Evolutionary conservation across 2,329 filamentous ascomycete species (phyloP), one percentile per base, ranked within the genome.

Genomic region (Hymenotorrendiella dingleyae): DNA sequence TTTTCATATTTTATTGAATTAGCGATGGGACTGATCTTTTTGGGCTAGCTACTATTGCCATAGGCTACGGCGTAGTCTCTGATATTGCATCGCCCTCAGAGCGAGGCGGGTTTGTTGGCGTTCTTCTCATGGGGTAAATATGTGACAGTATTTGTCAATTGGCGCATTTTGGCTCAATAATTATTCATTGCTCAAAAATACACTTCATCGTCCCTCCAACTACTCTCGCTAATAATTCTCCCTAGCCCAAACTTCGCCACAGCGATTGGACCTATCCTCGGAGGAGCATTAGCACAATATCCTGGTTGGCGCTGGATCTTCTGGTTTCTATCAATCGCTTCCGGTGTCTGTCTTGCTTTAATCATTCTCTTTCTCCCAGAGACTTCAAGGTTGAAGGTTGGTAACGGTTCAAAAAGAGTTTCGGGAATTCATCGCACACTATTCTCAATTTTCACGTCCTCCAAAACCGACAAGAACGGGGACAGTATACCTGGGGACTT

Each of bases 11-110:
- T 6, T 37, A 11, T 9, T 4, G 24, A 30, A 14, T 14, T 12
- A 74, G 71, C 47, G 72, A 71, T 2, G 80, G 76, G 10, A 11
- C 26, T 24, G 9, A 20, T n/a, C n/a, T n/a, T n/a, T n/a, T n/a
- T n/a, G n/a, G 22, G 22, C 29, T 19, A 36, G 37, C 32, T 16
- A 81, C 77, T 0, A 65, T 82, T 2, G 71, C 80, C 0, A 65
- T 86, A 6, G 67, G 66, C 0, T 67, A 66, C 20, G 82, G 74
- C 0, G 73, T 84, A 0, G 70, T 84, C 1, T 75, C 76, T 1
- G 82, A 86, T 54, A 65, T 83, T 7, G 67, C 75, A n/a, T 80
- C 76, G 0, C 72, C 73, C 2, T 72, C 72, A 1, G 80, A 86
- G 54, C 65, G 50, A 9, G 50, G 82, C 45, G 80, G 72, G 40